Conservation (phyloP, 2,329 filamentous ascomycete genomes). For the Coccinonectria pachysandricola region DNA sequence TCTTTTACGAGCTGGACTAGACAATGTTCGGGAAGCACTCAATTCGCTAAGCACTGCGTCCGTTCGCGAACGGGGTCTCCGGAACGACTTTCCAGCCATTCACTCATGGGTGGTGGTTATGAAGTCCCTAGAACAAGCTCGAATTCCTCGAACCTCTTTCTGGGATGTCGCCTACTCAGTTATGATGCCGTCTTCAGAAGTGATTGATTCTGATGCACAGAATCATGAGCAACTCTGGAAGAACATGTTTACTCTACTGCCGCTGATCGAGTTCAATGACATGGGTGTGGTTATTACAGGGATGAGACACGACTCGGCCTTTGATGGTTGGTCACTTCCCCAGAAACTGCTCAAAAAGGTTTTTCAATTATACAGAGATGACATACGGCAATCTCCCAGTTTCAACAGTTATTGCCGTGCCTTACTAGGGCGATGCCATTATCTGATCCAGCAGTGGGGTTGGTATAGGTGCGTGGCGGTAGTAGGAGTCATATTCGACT, state of each 20-base stretch:
- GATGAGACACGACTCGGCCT: slow-evolving; percentile 17
- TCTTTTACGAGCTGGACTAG: slow-evolving; percentile 34
- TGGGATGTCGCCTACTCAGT: slow-evolving; percentile 46
- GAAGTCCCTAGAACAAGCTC: slow-evolving; percentile 38
- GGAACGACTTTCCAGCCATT: slow-evolving; percentile 30
- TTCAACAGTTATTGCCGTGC: slow-evolving; percentile 58
- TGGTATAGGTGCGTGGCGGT: slow-evolving; percentile 50
- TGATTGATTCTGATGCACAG: slow-evolving; percentile 31
- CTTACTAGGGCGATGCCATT: slow-evolving; percentile 50
- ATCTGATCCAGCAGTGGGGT: slow-evolving; percentile 54
- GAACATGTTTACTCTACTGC: slow-evolving; percentile 48
- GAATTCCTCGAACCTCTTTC: slow-evolving; percentile 43
- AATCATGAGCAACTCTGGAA: slow-evolving; percentile 48
- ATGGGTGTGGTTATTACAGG: slow-evolving; percentile 35
- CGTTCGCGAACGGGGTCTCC: slow-evolving; percentile 42
- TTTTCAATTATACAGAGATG: slow-evolving; percentile 47
- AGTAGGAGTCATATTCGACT: slow-evolving; percentile 55
- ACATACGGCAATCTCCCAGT: slow-evolving; percentile 43
- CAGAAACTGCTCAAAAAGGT: slow-evolving; percentile 47
- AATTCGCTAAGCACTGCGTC: slow-evolving; percentile 34
- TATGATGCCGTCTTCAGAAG: slow-evolving; percentile 26
- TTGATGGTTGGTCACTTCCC: slow-evolving; percentile 51
- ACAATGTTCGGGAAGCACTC: slow-evolving; percentile 36
- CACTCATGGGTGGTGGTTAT: slow-evolving; percentile 52
- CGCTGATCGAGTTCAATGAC: slow-evolving; percentile 49